These are phyloP conservation scores for Sarcodon sp. DNA, from an alignment of 768 basidiomycete genomes.

Conservation along the genomic window DNA sequence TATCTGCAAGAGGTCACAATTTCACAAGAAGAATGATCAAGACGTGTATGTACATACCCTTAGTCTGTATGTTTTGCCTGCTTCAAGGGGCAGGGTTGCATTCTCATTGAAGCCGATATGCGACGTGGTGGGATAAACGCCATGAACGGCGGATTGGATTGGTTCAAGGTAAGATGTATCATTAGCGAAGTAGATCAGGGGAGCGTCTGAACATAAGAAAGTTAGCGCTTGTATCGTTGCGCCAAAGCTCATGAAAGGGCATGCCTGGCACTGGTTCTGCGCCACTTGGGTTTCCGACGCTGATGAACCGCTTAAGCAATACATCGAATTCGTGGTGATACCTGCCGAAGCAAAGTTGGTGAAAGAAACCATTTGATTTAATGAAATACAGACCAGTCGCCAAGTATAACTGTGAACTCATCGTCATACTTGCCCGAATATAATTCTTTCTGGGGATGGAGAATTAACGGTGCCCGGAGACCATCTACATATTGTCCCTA, in stretches of 20 bases:
- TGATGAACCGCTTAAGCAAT: slow-evolving; percentile 57
- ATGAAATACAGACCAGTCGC: slow-evolving; percentile 49
- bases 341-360: neutral
- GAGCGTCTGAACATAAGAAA: slow-evolving; percentile 40
- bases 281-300: slow-evolving; percentile 64
- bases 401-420: slow-evolving; percentile 76
- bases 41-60: neutral
- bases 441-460: slow-evolving; percentile 54
- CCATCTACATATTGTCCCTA: slow-evolving; percentile 91
- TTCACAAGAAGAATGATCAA: neutral
- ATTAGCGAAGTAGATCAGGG: slow-evolving; percentile 74
- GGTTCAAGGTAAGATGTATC: slow-evolving; percentile 59
- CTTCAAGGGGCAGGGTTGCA: slow-evolving; percentile 61
- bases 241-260: neutral
- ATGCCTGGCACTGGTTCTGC: slow-evolving; percentile 81
- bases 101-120: slow-evolving; percentile 80
- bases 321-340: slow-evolving; percentile 67
- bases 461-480: slow-evolving; percentile 72
- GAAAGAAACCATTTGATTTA: neutral
- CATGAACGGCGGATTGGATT: slow-evolving; percentile 29
- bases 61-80: slow-evolving; percentile 12
- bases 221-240: neutral
- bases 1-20: slow-evolving; percentile 66
- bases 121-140: slow-evolving; percentile 27
- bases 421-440: slow-evolving; percentile 63